Base-by-base conservation (phyloP, 2,329 filamentous ascomycete species). In the Cladosporium colombiae region DNA sequence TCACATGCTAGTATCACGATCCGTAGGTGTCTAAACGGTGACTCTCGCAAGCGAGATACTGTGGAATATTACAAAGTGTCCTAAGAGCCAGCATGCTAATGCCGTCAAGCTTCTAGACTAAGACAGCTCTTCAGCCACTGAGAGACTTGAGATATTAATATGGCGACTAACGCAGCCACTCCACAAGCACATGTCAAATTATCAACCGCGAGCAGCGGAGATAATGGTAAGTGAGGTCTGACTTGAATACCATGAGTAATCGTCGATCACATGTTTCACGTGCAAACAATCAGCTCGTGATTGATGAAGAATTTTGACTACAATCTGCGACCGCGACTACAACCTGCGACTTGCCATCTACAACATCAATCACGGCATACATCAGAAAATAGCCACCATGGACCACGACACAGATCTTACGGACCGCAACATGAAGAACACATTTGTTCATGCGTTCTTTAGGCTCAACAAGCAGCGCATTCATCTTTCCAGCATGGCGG, bases 381-480 rank as follows among this genome's bases (percentile, higher is more conserved):
- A 46, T 5, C n/a, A 11, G 6, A 10, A 40, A 5, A 21, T 46
- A 5, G 40, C n/a, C n/a, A 21, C 18, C 40, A 21, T 2, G 1
- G n/a, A 21, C 40, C 18, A 21, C 40, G 40, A 46, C 7, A 46
- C n/a, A 46, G 40, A 13, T 5, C 3, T 2, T 46, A 11, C 7
- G 4, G 40, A 46, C 4, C 1, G 6, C 7, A 2, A n/a, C 7
- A 18, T 33, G 27, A 13, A 55, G 23, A 55, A 29, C 6, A n/a
- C 8, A 21, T 3, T 55, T n/a, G 7, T 2, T 1, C 7, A 5
- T 11, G 58, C 58, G 13, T 33, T 31, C 2, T 33, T 14, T 5
- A 49, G 33, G 25, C 40, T 61, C 37, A 61, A 50, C 37, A 49
- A 31, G 40, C 58, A 61, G 58, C 40, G 58, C 27, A 44, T 33